Base-by-base conservation (phyloP, 768 basidiomycete genomes). In the Ephemerocybe angulata region DNA sequence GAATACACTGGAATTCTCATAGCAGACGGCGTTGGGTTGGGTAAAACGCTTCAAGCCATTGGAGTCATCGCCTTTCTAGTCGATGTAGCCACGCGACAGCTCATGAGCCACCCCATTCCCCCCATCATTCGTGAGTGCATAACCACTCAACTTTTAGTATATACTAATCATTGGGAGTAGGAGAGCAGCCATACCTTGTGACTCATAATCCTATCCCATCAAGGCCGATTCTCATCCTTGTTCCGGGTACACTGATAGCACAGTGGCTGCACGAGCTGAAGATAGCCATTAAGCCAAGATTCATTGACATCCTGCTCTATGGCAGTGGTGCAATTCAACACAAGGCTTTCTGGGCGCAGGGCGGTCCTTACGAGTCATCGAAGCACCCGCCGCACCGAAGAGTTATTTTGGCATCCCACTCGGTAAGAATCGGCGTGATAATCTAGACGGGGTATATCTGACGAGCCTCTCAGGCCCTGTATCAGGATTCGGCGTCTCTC, bases 261-360 rank as follows among this genome's bases (percentile, higher is more conserved):
- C 69, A 70, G 35, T 70, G 69, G 67, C 13, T 53, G 11, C 43
- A 38, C 1, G 66, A 67, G 37, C 21, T 66, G 1, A 57, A 64
- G 17, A 56, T 43, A 2, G 31, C 60, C 17, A 54, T 63, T 12
- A 48, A 48, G 0, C 61, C 60, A 0, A 35, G 55, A 2, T 53
- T 24, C 0, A 53, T 70, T 19, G 67, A 69, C 21, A 61, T 72
- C 2, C 50, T 71, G 17, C 22, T 63, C 17, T 71, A 72, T 24
- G 55, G 55, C 3, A 53, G 55, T 0, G 43, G 50, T 2, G 24
- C 58, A 24, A 30, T 10, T 1, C 37, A 58, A 3, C 38, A 50
- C 1, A 25, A 50, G 1, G 13, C 21, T 0, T 71, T 71, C 47
- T 70, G 67, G 70, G 48, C 49, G 0, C 15, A 44, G 0, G 5